Evolutionary conservation across 805 yeast species (phyloP), one percentile per base, ranked within the genome.

Genomic region (Metschnikowia vanudenii): DNA sequence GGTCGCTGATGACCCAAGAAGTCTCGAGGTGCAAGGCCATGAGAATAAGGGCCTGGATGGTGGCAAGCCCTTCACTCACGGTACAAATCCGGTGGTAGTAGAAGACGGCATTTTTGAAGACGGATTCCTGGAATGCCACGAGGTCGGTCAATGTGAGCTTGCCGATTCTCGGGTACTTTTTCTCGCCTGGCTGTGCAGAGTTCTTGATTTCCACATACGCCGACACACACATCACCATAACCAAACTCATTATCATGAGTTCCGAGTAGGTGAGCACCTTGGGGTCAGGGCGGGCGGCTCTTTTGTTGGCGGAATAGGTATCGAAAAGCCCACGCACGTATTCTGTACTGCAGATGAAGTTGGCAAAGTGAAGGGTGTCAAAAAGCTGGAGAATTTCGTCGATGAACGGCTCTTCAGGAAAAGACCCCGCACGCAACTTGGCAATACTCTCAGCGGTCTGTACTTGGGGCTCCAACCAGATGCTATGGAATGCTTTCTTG

Each of bases 81-180:
- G 78, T 65, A 4, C 75, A 62, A 7, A 80, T 59, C 49, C 78
- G 69, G 53, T 78, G 80, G 53, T 75, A 83, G 56, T 79, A 83
- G 55, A 63, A 53, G 26, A 60, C 22, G 12, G 53, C 44, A 35
- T 47, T 47, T 17, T 40, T 36, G 47, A 51, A 51, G 36, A 45
- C 26, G 14, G 43, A 29, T 34, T 51, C 55, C 35, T 54, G 57
- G 26, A 51, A 43, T 4, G 45, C 45, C 17, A 51, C 49, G 22
- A 53, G 47, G n/a, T 45, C 39, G 14, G 19, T 16, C 17, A 39
- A 14, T 3, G 51, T 17, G 31, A 49, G 16, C 18, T 17, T 17
- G 14, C 37, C 22, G 20, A 52, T 31, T 3, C 18, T 24, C 11
- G 49, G 47, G 33, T 14, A 40, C 11, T 20, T 26, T 12, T 11